Conservation (phyloP, 257 asterid species). For the Solanum etuberosum region DNA sequence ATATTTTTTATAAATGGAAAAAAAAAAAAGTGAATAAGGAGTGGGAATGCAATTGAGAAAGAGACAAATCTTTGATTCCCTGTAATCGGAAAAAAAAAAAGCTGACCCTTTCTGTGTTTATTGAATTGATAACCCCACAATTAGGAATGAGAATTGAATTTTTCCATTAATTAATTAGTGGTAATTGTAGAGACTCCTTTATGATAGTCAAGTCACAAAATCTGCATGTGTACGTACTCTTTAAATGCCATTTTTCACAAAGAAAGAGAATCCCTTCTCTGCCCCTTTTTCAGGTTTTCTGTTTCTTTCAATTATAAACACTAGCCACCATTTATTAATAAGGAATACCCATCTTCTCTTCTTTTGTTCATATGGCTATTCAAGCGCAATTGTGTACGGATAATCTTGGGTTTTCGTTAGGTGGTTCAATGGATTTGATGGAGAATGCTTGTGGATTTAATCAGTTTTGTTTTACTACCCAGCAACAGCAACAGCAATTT, state of each 20-base stretch:
- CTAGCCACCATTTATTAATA: not conserved
- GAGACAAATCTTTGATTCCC: not conserved
- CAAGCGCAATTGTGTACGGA: slow-evolving; percentile 47
- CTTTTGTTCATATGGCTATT: slow-evolving; percentile 33
- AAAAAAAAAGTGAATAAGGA: not conserved
- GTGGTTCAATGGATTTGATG: slow-evolving; percentile 23
- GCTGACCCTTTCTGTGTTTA: not conserved
- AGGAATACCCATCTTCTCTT: too few relatives aligned
- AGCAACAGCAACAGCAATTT: not conserved
- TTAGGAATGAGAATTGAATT: not conserved
- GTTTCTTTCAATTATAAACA: slow-evolving; percentile 12
- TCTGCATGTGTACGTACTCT: slow-evolving; percentile 48
- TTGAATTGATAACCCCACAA: not conserved
- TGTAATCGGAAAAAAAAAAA: not conserved
- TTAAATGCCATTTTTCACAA: slow-evolving; percentile 13
- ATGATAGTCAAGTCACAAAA: slow-evolving; percentile 42
- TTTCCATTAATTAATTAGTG: not conserved
- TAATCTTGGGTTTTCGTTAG: slow-evolving; percentile 24
- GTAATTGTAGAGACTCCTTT: not conserved
- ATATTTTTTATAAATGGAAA: not conserved
- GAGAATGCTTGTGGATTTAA: slow-evolving; percentile 31
- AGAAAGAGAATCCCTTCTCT: slow-evolving; percentile 1
- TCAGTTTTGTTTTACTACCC: slow-evolving; percentile 8
- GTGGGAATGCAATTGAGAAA: not conserved
- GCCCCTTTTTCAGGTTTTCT: slow-evolving; percentile 13